phyloP scores from a whole-genome alignment of 306 rosid species.

The Casuarina equisetifolia region DNA sequence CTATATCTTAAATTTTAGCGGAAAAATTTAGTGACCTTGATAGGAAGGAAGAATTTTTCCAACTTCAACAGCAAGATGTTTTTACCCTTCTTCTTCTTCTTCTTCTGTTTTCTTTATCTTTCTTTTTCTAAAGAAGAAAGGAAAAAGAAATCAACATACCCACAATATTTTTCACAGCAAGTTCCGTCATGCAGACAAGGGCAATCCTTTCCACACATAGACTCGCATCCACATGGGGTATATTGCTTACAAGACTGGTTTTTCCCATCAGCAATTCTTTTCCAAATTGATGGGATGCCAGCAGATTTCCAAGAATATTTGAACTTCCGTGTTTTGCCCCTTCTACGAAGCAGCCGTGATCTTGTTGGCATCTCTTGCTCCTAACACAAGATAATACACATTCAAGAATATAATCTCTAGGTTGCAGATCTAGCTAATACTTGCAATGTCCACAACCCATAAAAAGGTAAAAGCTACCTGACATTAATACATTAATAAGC shows the following conservation, averaged over 20 bases:
- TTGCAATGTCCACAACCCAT: neutral
- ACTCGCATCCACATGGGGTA: slow-evolving; percentile 74
- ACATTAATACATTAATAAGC: neutral
- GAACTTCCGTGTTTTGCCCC: slow-evolving; percentile 88
- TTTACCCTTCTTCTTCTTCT: too few relatives aligned
- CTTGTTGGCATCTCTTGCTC: slow-evolving; percentile 78
- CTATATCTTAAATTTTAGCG: neutral
- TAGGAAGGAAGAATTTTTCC: neutral
- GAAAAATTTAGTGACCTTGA: neutral
- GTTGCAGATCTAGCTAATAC: slow-evolving; percentile 22
- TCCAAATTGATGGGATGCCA: slow-evolving; percentile 67
- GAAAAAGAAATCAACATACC: slow-evolving; percentile 44
- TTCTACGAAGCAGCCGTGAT: slow-evolving; percentile 71
- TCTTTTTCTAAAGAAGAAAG: too few relatives aligned
- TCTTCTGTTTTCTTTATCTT: neutral
- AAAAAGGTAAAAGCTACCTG: neutral
- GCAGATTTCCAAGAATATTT: slow-evolving; percentile 75
- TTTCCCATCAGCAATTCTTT: slow-evolving; percentile 59
- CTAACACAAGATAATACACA: slow-evolving; percentile 32
- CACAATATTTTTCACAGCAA: slow-evolving; percentile 93
- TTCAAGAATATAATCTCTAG: neutral
- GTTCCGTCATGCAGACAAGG: slow-evolving; percentile 59
- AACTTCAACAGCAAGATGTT: neutral
- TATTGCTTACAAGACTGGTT: slow-evolving; percentile 53
- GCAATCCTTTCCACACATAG: slow-evolving; percentile 77